phyloP scores from a whole-genome alignment of 192 early-diverging fungal genomes.

The Kappamyces sp. region DNA sequence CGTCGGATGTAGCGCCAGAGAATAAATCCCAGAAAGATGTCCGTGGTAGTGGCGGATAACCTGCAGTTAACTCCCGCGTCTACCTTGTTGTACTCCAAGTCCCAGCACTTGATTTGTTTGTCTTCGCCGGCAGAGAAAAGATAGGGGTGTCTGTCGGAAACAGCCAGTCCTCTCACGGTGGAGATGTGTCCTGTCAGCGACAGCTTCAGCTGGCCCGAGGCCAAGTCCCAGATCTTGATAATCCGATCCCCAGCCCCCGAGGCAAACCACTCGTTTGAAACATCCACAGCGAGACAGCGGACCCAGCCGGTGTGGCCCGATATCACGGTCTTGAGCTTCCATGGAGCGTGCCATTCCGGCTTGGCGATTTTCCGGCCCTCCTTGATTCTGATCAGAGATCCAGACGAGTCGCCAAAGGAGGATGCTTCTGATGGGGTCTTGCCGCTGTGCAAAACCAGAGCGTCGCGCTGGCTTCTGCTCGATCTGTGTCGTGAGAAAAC shows the following conservation, averaged over 20 bases:
- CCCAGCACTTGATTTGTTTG: conserved; percentile 99
- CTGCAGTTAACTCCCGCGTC: too few species aligned
- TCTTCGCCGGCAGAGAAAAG: conserved; percentile 96
- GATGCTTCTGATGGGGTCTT: conserved; percentile 1
- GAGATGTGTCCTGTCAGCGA: conserved; percentile 97
- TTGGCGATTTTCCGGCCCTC: conserved; percentile 51
- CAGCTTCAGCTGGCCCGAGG: conserved; percentile 90
- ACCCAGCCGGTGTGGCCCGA: conserved; percentile 98
- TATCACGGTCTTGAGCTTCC: conserved; percentile 93
- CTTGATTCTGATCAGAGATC: conserved; percentile 43
- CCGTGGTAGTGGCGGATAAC: conserved; percentile 99
- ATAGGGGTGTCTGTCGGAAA: conserved; percentile 93
- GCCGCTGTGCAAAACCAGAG: conserved; percentile 10
- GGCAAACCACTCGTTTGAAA: conserved; percentile 96
- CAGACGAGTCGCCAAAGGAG: conserved; percentile 4
- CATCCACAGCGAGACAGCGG: conserved; percentile 83
- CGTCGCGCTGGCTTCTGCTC: conserved; percentile 14
- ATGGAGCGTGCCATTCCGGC: conserved; percentile 97
- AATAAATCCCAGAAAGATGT: conserved; percentile 91
- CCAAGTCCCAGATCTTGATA: conserved; percentile 99
- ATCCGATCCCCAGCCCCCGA: conserved; percentile 96
- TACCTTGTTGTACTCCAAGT: conserved; percentile 91
- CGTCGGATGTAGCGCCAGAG: conserved; percentile 85
- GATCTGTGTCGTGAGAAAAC: background rate
- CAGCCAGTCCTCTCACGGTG: conserved; percentile 86